Evolutionary conservation across 148 eudicot species (phyloP).

Genomic region (Nepenthes mirabilis): DNA sequence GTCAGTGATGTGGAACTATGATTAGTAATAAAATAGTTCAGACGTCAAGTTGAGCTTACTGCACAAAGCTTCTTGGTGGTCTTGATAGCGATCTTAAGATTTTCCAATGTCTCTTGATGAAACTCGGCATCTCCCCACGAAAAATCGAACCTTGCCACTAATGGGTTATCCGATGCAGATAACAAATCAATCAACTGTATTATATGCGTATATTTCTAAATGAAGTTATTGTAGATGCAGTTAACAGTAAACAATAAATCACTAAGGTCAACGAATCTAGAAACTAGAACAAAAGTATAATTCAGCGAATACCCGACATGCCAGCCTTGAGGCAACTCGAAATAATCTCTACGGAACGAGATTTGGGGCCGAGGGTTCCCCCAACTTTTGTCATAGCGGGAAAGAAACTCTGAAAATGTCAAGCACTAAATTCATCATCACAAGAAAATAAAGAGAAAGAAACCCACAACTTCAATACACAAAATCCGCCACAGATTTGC

Average conservation of each 20-base stretch:
- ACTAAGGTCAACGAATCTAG: not conserved
- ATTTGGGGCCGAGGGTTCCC: slow-evolving; percentile 81
- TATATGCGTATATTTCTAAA: not conserved
- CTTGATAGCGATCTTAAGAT: slow-evolving; percentile 72
- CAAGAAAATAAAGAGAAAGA: not conserved
- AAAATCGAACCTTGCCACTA: slow-evolving; percentile 94
- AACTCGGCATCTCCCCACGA: slow-evolving; percentile 73
- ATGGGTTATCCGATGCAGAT: not conserved
- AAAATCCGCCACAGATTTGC: no score
- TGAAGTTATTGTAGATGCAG: not conserved
- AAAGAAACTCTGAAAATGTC: slow-evolving; percentile 41
- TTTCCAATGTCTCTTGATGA: slow-evolving; percentile 81
- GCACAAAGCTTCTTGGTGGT: slow-evolving; percentile 80
- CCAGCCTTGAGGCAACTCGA: slow-evolving; percentile 79
- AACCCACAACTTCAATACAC: not conserved
- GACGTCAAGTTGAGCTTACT: slow-evolving; percentile 21
- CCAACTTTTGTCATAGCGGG: slow-evolving; percentile 93
- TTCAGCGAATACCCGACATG: slow-evolving; percentile 50
- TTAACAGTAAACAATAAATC: not conserved
- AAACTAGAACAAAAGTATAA: not conserved
- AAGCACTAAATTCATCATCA: not conserved
- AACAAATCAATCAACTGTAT: not conserved
- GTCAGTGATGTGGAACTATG: not conserved
- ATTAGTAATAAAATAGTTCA: not conserved
- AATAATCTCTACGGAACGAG: slow-evolving; percentile 62